Evolutionary conservation across 2,329 filamentous ascomycete genomes (phyloP).

Genomic region (Monosporascus sp.): DNA sequence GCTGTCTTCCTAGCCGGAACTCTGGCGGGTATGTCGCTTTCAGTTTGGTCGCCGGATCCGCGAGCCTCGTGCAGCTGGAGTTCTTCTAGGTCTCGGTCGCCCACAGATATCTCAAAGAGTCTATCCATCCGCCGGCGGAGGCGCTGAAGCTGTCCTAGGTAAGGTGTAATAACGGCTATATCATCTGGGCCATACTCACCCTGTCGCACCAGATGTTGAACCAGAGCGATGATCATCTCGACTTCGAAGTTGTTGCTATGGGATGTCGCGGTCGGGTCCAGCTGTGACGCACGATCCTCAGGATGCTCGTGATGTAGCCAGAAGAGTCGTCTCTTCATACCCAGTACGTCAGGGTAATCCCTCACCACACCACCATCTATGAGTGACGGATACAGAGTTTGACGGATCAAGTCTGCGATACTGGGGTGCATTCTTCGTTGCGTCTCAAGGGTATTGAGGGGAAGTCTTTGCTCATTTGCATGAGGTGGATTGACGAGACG

Average conservation of each 20-base stretch:
- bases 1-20: constrained; percentile 29
- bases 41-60: constrained; percentile 10
- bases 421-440: constrained; percentile 57
- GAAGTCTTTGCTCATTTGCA: constrained; percentile 19
- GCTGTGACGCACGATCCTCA: constrained; percentile 19
- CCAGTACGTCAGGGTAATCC: constrained; percentile 37
- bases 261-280: constrained; percentile 36
- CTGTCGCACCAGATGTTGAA: constrained; percentile 61
- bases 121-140: constrained; percentile 39
- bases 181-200: constrained; percentile 53
- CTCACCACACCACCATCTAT: constrained; percentile 36
- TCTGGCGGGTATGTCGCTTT: neutral
- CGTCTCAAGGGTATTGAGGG: constrained; percentile 6
- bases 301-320: constrained; percentile 52
- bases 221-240: constrained; percentile 55
- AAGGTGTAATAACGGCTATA: constrained; percentile 67
- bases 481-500: constrained; percentile 36
- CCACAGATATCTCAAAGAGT: constrained; percentile 56
- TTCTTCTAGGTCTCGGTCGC: constrained; percentile 55
- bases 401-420: constrained; percentile 48
- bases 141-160: constrained; percentile 50
- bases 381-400: constrained; percentile 48
- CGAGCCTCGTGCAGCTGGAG: constrained; percentile 36
- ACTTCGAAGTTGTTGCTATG: constrained; percentile 56
- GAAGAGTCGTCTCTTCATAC: constrained; percentile 44